These are phyloP conservation scores for Cruciata laevipes DNA, from an alignment of 257 asterid species.

Conservation along the genomic window DNA sequence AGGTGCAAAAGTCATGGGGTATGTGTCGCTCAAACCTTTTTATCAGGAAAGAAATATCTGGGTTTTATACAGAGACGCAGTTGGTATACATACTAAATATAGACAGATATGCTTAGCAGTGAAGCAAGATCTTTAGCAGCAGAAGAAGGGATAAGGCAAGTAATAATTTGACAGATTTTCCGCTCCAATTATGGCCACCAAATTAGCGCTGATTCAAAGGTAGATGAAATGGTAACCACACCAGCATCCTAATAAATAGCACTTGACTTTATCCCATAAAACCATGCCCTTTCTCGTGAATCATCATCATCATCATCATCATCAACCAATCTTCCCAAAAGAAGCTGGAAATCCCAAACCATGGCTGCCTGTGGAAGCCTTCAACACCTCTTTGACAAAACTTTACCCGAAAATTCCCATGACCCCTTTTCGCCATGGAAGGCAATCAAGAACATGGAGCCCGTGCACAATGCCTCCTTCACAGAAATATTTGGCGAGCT, in stretches of 20 bases:
- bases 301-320: background rate
- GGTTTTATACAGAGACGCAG: too few species aligned
- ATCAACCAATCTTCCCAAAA: background rate
- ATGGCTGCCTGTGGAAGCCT: constrained; percentile 86
- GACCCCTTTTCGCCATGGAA: constrained; percentile 68
- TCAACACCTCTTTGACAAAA: constrained; percentile 65
- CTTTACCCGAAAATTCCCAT: constrained; percentile 55
- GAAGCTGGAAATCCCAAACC: background rate
- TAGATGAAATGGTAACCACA: constrained; percentile 35
- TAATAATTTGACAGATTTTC: too few species aligned
- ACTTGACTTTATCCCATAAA: constrained; percentile 45
- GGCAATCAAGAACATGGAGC: constrained; percentile 31
- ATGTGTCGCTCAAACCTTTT: too few species aligned
- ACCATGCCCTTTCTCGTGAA: constrained; percentile 37
- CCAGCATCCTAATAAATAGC: constrained; percentile 49
- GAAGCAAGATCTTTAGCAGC: background rate
- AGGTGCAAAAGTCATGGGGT: too few species aligned
- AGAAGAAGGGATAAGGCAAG: background rate
- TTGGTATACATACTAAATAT: too few species aligned
- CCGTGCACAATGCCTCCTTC: constrained; percentile 34
- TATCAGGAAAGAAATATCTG: too few species aligned
- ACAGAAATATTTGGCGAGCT: constrained; percentile 41
- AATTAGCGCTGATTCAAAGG: background rate
- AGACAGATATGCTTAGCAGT: background rate
- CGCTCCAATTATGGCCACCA: background rate